These are phyloP conservation scores for Zopfia rhizophila DNA, from an alignment of 2,329 filamentous ascomycete genomes.

Conservation along the genomic window DNA sequence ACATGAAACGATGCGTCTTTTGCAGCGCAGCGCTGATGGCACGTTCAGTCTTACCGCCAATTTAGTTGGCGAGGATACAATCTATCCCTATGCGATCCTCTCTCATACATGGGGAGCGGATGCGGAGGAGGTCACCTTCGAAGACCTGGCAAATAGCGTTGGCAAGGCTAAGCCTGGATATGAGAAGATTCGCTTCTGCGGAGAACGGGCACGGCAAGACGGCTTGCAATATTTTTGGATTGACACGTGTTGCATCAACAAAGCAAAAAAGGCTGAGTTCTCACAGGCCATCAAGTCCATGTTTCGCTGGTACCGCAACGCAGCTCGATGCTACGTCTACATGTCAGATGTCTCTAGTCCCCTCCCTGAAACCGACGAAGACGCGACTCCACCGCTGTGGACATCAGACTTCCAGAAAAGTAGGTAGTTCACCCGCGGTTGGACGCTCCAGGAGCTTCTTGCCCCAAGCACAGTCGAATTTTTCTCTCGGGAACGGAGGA, in stretches of 20 bases:
- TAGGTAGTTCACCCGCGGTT: too few species aligned
- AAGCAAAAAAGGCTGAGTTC: neutral
- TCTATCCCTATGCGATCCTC: constrained; percentile 48
- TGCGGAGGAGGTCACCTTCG: constrained; percentile 39
- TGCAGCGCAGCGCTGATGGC: constrained; percentile 17
- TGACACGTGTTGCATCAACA: constrained; percentile 19
- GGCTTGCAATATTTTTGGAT: constrained; percentile 19
- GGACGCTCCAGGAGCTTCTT: too few species aligned
- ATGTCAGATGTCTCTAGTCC: constrained; percentile 4
- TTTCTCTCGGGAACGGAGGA: constrained; percentile 1
- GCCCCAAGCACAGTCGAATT: neutral
- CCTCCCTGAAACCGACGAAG: too few species aligned
- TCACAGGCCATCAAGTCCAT: neutral
- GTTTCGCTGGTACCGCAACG: neutral
- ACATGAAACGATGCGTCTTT: constrained; percentile 21
- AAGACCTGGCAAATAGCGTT: constrained; percentile 26
- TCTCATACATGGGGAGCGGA: constrained; percentile 46
- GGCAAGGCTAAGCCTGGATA: constrained; percentile 22
- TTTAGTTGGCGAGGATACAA: constrained; percentile 10
- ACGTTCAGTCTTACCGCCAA: constrained; percentile 7
- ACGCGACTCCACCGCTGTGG: too few species aligned
- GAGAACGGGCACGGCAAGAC: constrained; percentile 18
- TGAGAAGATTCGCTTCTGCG: constrained; percentile 24
- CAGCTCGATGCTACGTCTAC: constrained; percentile 1
- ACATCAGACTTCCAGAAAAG: too few species aligned